Evolutionary conservation across 1,284 basidiomycete genomes (phyloP).

Genomic region (Afroboletus lepidellus): DNA sequence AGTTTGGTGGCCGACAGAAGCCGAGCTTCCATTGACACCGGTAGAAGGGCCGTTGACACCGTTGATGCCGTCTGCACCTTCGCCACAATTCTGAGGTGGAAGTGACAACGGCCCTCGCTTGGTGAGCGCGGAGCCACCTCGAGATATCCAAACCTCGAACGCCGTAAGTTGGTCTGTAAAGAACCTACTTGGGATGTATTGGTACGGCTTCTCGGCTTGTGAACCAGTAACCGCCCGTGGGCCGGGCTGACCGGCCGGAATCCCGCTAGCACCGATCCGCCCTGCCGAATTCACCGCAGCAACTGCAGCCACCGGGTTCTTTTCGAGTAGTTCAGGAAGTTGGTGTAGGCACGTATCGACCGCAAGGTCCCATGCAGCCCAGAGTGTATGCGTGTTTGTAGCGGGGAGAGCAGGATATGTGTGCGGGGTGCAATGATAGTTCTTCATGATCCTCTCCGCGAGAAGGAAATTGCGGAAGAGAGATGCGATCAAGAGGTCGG

Average conservation of each 20-base stretch:
- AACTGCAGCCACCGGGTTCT: conserved; percentile 47
- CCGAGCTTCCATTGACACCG: conserved; percentile 10
- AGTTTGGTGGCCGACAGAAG: conserved; percentile 9
- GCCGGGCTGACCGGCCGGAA: conserved; percentile 38
- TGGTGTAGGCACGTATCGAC: conserved; percentile 95
- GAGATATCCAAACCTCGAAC: conserved; percentile 97
- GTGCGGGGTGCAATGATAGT: conserved; percentile 96
- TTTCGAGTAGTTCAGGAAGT: conserved; percentile 82
- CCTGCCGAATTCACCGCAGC: conserved; percentile 24
- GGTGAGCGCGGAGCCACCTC: conserved; percentile 81
- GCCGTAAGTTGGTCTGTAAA: conserved; percentile 97
- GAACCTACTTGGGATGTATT: conserved; percentile 89
- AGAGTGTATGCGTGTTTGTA: conserved; percentile 93
- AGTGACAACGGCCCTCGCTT: conserved; percentile 73
- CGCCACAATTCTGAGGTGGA: conserved; percentile 44
- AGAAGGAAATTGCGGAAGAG: conserved; percentile 96
- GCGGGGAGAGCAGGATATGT: conserved; percentile 90
- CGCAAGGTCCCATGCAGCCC: conserved; percentile 97
- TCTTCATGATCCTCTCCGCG: conserved; percentile 97
- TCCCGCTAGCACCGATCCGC: conserved; percentile 34
- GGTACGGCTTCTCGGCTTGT: conserved; percentile 50
- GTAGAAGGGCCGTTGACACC: conserved; percentile 10
- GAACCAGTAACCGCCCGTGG: conserved; percentile 31
- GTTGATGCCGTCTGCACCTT: conserved; percentile 31
- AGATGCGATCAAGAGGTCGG: conserved; percentile 94